A percentile compares a stretch with the other conserved stretches of the same genome.
Conservation (phyloP, 2,329 filamentous ascomycete species). For the Fusarium sacchari region DNA sequence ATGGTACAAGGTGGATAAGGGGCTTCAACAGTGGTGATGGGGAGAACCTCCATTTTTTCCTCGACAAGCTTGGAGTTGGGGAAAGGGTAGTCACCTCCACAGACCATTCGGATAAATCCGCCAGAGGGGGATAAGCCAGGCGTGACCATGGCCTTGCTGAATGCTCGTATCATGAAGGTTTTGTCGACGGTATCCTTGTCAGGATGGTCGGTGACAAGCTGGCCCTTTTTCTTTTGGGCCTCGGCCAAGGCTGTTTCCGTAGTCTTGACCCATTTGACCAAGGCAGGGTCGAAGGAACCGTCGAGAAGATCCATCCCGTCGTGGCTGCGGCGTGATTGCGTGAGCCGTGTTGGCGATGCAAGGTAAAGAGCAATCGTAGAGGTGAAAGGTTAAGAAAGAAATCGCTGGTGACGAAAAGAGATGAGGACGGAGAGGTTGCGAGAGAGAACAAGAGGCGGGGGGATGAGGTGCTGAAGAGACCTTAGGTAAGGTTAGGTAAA, state of each 20-base stretch:
- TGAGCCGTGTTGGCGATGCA: fast-evolving
- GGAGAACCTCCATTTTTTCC: neutral
- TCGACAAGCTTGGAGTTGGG: neutral
- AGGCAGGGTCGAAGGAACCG: fast-evolving
- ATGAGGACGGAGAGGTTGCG: neutral
- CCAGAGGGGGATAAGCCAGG: neutral
- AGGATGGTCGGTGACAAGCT: neutral
- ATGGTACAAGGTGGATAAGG: neutral
- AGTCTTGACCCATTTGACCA: neutral
- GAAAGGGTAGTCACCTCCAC: neutral
- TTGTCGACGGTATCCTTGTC: neutral
- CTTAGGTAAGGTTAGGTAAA: too few species aligned
- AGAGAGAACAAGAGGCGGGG: neutral
- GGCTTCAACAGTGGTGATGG: neutral
- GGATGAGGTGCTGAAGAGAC: neutral
- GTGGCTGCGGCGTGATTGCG: fast-evolving
- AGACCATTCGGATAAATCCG: neutral
- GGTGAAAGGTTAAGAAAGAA: neutral
- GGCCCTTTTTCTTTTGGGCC: neutral
- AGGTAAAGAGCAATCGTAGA: neutral
- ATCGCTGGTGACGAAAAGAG: neutral
- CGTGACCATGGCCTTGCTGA: neutral
- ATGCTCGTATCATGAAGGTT: neutral
- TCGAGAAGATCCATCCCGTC: neutral
- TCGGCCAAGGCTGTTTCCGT: neutral